Percentiles rank a stretch among this genome's conserved stretches.
These are phyloP conservation scores for Eucalyptus leucophloia DNA, from an alignment of 345 rosid species.

Conservation along the genomic window DNA sequence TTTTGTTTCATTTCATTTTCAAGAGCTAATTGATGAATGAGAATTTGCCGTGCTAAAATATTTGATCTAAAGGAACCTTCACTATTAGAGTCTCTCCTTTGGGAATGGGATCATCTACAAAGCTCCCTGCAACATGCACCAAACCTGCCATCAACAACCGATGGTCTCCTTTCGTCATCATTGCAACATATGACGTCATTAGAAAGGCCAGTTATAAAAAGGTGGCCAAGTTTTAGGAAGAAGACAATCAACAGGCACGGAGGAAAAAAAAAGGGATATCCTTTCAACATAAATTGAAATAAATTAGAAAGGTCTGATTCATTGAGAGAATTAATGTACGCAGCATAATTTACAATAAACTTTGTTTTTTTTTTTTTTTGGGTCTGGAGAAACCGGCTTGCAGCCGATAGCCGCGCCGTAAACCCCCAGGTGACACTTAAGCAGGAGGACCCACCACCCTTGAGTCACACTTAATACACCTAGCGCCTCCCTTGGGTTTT, in stretches of 20 bases:
- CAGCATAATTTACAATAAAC: not conserved
- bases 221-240: not conserved
- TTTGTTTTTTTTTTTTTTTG: too few species aligned
- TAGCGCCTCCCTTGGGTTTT: too few species aligned
- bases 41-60: not conserved
- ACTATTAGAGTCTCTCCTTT: slow-evolving; percentile 5
- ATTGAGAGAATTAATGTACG: not conserved
- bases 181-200: not conserved
- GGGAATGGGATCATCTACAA: slow-evolving; percentile 1
- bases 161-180: not conserved
- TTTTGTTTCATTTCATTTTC: not conserved
- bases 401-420: too few species aligned
- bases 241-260: not conserved
- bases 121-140: slow-evolving; percentile 2
- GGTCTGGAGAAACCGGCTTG: too few species aligned
- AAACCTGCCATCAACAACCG: not conserved
- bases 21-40: not conserved
- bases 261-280: not conserved
- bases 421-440: too few species aligned
- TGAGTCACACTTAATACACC: too few species aligned
- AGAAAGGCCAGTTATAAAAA: not conserved
- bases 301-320: not conserved
- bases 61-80: not conserved
- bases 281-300: not conserved
- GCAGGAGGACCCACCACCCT: too few species aligned